Evolutionary conservation across 2,329 filamentous ascomycete species (phyloP).

Genomic region (Emergomyces orientalis): DNA sequence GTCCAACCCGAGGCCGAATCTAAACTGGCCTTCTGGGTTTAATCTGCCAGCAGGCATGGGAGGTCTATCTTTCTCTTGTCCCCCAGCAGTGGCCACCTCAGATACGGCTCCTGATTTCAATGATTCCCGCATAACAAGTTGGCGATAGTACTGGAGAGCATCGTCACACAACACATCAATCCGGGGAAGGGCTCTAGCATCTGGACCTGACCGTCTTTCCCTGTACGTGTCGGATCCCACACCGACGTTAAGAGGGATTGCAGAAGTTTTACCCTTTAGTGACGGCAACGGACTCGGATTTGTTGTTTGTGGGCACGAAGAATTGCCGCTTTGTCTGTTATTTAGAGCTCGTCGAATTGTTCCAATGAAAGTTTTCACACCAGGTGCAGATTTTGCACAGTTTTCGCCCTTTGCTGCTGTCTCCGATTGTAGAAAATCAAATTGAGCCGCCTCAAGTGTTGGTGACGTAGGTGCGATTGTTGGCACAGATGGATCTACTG

Average conservation of each 20-base stretch:
- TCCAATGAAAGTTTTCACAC: constrained; percentile 77
- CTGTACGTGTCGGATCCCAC: constrained; percentile 37
- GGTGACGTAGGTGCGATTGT: constrained; percentile 47
- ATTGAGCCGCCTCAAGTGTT: constrained; percentile 26
- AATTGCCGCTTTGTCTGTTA: constrained; percentile 39
- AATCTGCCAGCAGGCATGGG: background rate
- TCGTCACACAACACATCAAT: constrained; percentile 77
- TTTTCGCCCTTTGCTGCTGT: constrained; percentile 15
- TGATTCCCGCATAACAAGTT: constrained; percentile 59
- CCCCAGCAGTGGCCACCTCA: constrained; percentile 11
- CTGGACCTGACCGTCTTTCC: constrained; percentile 28
- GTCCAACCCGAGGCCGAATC: constrained; percentile 22
- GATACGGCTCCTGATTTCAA: constrained; percentile 19
- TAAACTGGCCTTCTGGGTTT: constrained; percentile 9
- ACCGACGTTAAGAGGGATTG: constrained; percentile 38
- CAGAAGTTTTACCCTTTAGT: constrained; percentile 32
- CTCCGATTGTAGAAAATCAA: constrained; percentile 14
- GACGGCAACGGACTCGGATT: constrained; percentile 27
- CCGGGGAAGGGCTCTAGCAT: constrained; percentile 47
- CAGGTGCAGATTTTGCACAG: constrained; percentile 39
- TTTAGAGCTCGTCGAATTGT: constrained; percentile 77
- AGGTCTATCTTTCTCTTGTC: constrained; percentile 3
- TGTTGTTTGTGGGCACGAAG: constrained; percentile 26
- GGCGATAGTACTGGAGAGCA: constrained; percentile 68
- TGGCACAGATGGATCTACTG: constrained; percentile 71